These are phyloP conservation scores for Hypoxylon intermedium DNA, from an alignment of 495 filamentous ascomycete species.

Conservation along the genomic window DNA sequence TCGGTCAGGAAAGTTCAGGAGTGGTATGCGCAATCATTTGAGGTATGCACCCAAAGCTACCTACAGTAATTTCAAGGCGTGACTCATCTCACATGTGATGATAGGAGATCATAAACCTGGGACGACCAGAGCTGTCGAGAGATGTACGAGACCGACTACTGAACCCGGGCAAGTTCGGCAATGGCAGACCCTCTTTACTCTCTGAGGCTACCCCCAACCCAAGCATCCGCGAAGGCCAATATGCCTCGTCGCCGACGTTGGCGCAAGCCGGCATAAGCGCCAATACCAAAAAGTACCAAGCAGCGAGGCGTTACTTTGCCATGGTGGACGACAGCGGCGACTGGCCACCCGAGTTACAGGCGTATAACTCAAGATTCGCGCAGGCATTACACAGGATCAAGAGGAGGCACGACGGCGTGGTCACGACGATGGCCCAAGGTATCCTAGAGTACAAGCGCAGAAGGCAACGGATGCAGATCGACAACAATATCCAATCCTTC, in stretches of 20 bases:
- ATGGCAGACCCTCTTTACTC: slow-evolving; percentile 64
- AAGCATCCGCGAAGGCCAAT: slow-evolving; percentile 85
- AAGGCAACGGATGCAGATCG: slow-evolving; percentile 96
- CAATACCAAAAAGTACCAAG: slow-evolving; percentile 58
- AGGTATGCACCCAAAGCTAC: slow-evolving; percentile 65
- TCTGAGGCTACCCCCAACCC: slow-evolving; percentile 88
- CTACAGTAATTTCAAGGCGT: slow-evolving; percentile 1
- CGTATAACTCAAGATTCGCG: slow-evolving; percentile 91
- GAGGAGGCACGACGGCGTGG: slow-evolving; percentile 92
- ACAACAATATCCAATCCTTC: slow-evolving; percentile 94
- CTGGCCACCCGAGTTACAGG: slow-evolving; percentile 93
- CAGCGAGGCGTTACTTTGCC: slow-evolving; percentile 81
- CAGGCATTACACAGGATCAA: slow-evolving; percentile 90
- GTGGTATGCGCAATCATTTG: slow-evolving; percentile 99
- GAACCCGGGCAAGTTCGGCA: slow-evolving; percentile 69
- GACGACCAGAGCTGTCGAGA: slow-evolving; percentile 74
- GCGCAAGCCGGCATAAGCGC: slow-evolving; percentile 57
- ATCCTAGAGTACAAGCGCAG: slow-evolving; percentile 98
- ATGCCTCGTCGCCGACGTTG: slow-evolving; percentile 71
- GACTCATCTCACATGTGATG: slow-evolving; percentile 44
- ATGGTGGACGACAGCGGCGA: slow-evolving; percentile 85
- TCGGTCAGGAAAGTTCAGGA: slow-evolving; percentile 94
- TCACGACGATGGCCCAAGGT: slow-evolving; percentile 93
- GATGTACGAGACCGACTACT: slow-evolving; percentile 82
- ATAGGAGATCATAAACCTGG: slow-evolving; percentile 88